These are phyloP conservation scores for Yamadazyma akitaensis DNA, from an alignment of 805 yeast species.

Conservation along the genomic window DNA sequence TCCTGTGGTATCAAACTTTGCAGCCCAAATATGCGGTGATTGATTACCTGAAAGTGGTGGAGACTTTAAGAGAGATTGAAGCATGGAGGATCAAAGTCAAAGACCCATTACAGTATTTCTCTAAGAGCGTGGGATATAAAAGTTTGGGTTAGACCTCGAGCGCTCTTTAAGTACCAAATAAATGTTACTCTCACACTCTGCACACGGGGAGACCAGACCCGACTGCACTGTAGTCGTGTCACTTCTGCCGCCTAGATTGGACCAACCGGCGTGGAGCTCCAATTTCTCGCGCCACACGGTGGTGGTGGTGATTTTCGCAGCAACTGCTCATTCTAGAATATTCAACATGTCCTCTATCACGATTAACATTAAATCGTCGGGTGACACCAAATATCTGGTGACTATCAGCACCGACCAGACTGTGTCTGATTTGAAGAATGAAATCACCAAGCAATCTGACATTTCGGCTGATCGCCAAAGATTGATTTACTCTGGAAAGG, in stretches of 20 bases:
- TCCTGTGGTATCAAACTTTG: background rate
- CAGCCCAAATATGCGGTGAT: background rate
- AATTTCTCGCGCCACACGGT: slow-evolving; percentile 45
- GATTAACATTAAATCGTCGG: slow-evolving; percentile 49
- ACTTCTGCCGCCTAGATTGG: too few relatives aligned
- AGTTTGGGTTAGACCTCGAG: background rate
- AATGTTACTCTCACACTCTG: too few relatives aligned
- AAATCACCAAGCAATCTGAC: slow-evolving; percentile 56
- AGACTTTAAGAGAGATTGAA: background rate
- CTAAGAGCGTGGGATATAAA: background rate
- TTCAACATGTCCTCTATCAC: slow-evolving; percentile 16
- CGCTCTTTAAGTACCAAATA: too few relatives aligned
- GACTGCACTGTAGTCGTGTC: too few relatives aligned
- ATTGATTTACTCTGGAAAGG: slow-evolving; percentile 90
- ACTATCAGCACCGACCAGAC: slow-evolving; percentile 51
- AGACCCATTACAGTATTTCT: background rate
- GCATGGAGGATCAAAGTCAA: background rate
- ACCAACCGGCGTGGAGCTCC: slow-evolving; percentile 20
- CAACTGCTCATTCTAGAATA: slow-evolving; percentile 1
- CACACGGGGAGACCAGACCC: too few relatives aligned
- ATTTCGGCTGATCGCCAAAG: slow-evolving; percentile 80
- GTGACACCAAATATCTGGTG: slow-evolving; percentile 77
- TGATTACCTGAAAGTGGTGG: background rate
- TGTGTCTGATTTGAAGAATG: slow-evolving; percentile 65
- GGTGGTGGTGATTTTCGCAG: background rate